Evolutionary conservation across 495 filamentous ascomycete species (phyloP).

Genomic region (Pseudevernia furfuracea): DNA sequence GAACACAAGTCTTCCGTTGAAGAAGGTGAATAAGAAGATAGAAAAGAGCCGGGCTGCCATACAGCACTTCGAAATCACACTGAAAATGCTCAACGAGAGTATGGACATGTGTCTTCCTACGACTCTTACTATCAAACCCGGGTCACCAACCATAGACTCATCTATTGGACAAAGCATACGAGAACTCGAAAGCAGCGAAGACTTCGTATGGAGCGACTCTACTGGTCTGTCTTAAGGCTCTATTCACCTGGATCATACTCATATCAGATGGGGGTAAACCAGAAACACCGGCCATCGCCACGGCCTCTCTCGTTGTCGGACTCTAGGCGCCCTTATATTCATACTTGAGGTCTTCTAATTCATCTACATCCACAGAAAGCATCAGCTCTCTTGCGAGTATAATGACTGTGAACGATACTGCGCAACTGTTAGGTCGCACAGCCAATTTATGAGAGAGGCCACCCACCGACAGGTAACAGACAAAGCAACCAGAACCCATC

Average conservation of each 20-base stretch:
- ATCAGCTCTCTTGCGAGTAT: slow-evolving; percentile 36
- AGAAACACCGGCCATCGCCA: neutral
- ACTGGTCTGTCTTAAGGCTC: neutral
- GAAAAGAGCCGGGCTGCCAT: slow-evolving; percentile 33
- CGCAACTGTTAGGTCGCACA: slow-evolving; percentile 16
- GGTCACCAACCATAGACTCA: neutral
- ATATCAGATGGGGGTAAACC: neutral
- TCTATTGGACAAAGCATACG: neutral
- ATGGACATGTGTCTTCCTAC: slow-evolving; percentile 55
- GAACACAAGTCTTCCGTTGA: slow-evolving; percentile 18
- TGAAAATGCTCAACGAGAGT: slow-evolving; percentile 65
- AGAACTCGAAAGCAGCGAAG: neutral
- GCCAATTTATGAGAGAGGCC: slow-evolving; percentile 30
- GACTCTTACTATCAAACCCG: neutral
- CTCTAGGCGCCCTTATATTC: slow-evolving; percentile 44
- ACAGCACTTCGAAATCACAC: slow-evolving; percentile 56
- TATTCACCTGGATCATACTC: neutral
- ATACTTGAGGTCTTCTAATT: slow-evolving; percentile 44
- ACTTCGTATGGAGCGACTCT: neutral
- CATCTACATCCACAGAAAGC: slow-evolving; percentile 39
- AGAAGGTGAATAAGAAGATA: slow-evolving; percentile 28
- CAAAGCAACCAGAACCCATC: slow-evolving; percentile 28
- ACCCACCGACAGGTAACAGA: slow-evolving; percentile 24
- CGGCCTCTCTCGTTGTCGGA: neutral
- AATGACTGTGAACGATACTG: slow-evolving; percentile 36